Conservation (phyloP, 192 early-diverging fungal species). For the Neocallimastix lanati region DNA sequence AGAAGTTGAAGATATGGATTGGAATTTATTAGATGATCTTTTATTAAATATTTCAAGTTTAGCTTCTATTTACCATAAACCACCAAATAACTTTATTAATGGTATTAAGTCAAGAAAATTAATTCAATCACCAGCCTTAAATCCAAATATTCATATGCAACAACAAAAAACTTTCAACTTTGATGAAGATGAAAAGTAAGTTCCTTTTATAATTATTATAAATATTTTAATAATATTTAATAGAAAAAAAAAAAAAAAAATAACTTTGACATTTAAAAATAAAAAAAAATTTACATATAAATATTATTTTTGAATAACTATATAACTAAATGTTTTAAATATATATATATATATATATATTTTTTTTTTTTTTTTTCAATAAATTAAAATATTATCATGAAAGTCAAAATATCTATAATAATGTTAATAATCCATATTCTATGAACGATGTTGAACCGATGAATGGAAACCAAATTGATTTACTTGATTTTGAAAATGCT, state of each 20-base stretch:
- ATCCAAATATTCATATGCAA: not conserved
- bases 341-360: no score
- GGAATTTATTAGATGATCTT: slow-evolving; percentile 63
- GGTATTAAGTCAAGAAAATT: slow-evolving; percentile 2
- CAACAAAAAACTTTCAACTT: not conserved
- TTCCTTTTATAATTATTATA: no score
- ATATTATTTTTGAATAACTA: no score
- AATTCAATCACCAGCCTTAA: not conserved
- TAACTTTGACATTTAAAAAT: no score
- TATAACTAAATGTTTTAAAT: no score
- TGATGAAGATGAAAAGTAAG: slow-evolving; percentile 6
- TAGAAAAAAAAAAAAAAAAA: no score
- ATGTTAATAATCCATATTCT: not conserved
- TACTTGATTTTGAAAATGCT: not conserved
- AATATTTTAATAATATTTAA: no score
- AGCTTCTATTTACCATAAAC: slow-evolving; percentile 91
- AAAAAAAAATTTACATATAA: no score
- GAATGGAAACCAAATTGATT: not conserved
- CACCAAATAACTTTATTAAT: slow-evolving; percentile 57
- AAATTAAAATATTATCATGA: not conserved
- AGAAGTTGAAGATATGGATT: slow-evolving; percentile 29
- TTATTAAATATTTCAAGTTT: slow-evolving; percentile 69
- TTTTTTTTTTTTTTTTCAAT: no score
- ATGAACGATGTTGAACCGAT: not conserved
- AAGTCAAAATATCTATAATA: not conserved